phyloP scores from a whole-genome alignment of 352 stramenopile species.

The Phytophthora tubulina region DNA sequence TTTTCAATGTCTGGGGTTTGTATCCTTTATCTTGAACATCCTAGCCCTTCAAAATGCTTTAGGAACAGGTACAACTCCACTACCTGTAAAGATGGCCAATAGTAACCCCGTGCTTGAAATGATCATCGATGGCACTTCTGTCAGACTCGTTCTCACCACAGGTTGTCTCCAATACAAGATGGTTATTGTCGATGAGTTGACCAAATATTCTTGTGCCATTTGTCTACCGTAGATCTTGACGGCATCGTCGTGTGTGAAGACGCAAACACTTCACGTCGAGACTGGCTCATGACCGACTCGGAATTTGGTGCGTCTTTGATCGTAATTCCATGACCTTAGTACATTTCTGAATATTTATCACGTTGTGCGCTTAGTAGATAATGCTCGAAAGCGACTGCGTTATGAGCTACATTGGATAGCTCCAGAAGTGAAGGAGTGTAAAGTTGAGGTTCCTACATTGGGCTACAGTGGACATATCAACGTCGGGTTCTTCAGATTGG shows the following conservation, averaged over 20 bases:
- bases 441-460: conserved; percentile 46
- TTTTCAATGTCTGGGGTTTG: background rate
- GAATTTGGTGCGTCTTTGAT: conserved; percentile 31
- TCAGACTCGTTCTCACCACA: conserved; percentile 34
- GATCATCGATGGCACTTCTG: conserved; percentile 15
- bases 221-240: conserved; percentile 30
- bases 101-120: conserved; percentile 37
- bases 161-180: conserved; percentile 13
- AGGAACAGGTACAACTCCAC: background rate
- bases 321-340: background rate
- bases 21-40: background rate
- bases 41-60: background rate
- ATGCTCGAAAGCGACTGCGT: conserved; percentile 61
- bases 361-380: conserved; percentile 41
- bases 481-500: conserved; percentile 55
- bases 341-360: background rate
- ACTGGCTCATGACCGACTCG: conserved; percentile 39
- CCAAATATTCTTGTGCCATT: background rate
- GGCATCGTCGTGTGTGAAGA: conserved; percentile 38
- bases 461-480: conserved; percentile 28
- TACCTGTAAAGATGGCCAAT: conserved; percentile 35
- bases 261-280: conserved; percentile 26
- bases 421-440: conserved; percentile 21
- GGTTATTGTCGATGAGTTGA: background rate
- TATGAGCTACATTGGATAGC: conserved; percentile 55